Base-by-base conservation (phyloP, 2,329 filamentous ascomycete genomes). In the Alternaria gansuensis region DNA sequence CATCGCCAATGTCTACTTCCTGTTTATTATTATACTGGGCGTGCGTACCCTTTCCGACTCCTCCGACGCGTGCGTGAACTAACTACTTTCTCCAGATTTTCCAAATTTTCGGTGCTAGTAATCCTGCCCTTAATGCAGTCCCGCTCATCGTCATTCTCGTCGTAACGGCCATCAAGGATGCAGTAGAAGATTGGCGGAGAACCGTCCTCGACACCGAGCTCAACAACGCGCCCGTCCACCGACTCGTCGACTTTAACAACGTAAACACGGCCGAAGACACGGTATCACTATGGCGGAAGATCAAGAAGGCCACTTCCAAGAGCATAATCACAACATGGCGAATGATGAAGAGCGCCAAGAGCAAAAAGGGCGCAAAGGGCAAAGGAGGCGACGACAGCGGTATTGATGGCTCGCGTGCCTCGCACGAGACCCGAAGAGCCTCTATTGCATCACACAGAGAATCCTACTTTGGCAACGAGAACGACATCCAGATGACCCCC, bases 1-100 rank as follows among this genome's bases (percentile, higher is more conserved):
- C 75, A 90, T 99, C 72, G 95, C 95, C 74, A 99, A 99, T 78
- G 90, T 98, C 53, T 99, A 98, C 81, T 99, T 99, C 85, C 83
- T 98, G 69, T 97, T 98, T 80, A 86, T 94, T 71, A 93, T 97
- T 75, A 96, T 99, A 74, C 85, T 99, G 60, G 89, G 90, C 73
- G 95, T 98, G 89, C 84, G 93, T 85, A 55, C 36, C 44, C 49
- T 51, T 54, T 54, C 53, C 44, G 17, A 17, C 41, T 59, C 58
- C 65, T 59, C 28, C 21, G 5, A 5, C 28, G 17, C 44, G 40
- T 64, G 63, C 24, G 17, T 13, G 5, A 46, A 53, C 71, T 74
- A 59, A 74, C 64, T 21, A 8, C 8, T 24, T 36, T 43, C 5
- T 57, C 59, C 80, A 98, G 95, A 91, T 96, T 75, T 98, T 98